Conservation (phyloP, 2,329 filamentous ascomycete genomes). For the Diplodia intermedia region DNA sequence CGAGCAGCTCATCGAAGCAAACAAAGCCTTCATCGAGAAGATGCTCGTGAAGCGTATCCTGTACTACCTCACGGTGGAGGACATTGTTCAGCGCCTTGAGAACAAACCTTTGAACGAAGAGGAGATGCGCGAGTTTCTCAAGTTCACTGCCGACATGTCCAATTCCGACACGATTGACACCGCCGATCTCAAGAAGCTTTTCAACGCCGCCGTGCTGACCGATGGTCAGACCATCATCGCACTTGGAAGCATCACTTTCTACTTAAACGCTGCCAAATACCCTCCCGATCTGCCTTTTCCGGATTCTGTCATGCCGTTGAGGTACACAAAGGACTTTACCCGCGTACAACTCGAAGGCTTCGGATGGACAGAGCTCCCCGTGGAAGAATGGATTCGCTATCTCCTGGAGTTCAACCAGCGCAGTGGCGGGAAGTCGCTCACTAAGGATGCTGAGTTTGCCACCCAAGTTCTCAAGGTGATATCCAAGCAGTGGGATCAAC, state of each 20-base stretch:
- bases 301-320: constrained; percentile 68
- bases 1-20: constrained; percentile 71
- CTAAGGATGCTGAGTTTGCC: constrained; percentile 74
- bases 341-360: constrained; percentile 75
- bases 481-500: constrained; percentile 89
- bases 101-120: constrained; percentile 78
- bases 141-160: constrained; percentile 80
- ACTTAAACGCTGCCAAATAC: constrained; percentile 82
- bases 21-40: constrained; percentile 76
- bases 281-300: constrained; percentile 30
- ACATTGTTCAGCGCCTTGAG: constrained; percentile 84
- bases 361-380: constrained; percentile 84
- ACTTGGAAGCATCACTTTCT: constrained; percentile 80
- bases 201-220: constrained; percentile 81
- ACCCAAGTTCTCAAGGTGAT: constrained; percentile 77
- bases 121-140: constrained; percentile 82
- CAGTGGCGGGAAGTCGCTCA: constrained; percentile 66
- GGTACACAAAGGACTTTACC: constrained; percentile 76
- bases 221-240: constrained; percentile 63
- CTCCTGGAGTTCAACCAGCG: constrained; percentile 46
- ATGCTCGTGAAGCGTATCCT: constrained; percentile 85
- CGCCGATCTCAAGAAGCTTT: constrained; percentile 69
- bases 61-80: constrained; percentile 83
- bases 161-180: constrained; percentile 74
- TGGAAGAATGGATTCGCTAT: constrained; percentile 79